Evolutionary conservation across 2,329 filamentous ascomycete species (phyloP), one percentile per base, ranked within the genome.

Genomic region (Daldinia eschscholtzii): DNA sequence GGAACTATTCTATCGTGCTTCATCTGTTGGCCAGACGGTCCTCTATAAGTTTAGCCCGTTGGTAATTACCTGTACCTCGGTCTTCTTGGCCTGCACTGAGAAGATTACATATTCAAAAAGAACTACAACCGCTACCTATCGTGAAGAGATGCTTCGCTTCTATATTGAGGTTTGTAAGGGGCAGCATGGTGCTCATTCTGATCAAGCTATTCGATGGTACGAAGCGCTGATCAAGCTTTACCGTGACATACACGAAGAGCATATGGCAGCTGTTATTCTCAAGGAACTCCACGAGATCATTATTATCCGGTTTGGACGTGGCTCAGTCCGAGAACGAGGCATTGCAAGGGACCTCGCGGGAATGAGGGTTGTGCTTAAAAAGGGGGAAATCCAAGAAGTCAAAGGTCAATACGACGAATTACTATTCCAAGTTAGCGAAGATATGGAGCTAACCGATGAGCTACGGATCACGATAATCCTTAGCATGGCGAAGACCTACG

Each of bases 161-260:
- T 80, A 81, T 74, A 82, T 82, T 4, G 75, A 80, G 33, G 76
- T 81, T 3, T 79, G 76, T 72, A 79, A 77, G 63, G 71, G 73
- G 67, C 80, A 77, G 63, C 75, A 80, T 18, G 80, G 81, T 2
- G 55, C 64, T 0, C 71, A 76, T 1, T 79, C 77, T n/a, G 77
- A 81, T 20, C 73, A 76, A 6, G 35, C 13, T 13, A 39, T 39
- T 39, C 35, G 35, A 15, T 39, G 35, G 35, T 15, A 13, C 35
- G 35, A 80, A 70, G 71, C 73, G 10, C 76, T 82, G 0, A 76
- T 77, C n/a, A 76, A 79, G 61, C 75, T 82, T 12, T 81, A 82
- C 67, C 70, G 79, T 20, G 64, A 74, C 1, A 78, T 81, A 53
- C 73, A 78, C 15, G 81, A 82, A 52, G 76, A 79, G 44, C 72